Evolutionary conservation across 768 basidiomycete species (phyloP), one percentile per base, ranked within the genome.

Genomic region (Heimioporus sp.): DNA sequence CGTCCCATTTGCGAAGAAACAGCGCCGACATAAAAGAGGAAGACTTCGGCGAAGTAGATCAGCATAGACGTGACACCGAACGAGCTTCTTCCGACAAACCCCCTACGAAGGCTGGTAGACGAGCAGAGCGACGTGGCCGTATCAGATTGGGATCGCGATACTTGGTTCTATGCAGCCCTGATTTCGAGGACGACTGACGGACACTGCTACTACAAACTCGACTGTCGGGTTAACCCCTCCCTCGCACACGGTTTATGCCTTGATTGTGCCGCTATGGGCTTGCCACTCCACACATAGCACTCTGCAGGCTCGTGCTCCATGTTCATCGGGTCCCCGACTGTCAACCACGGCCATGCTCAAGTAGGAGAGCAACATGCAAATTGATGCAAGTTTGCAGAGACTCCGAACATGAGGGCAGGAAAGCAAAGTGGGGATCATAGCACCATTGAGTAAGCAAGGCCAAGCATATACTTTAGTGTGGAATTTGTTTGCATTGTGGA

Each of bases 21-120:
- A 0, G 92, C 90, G 40, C 93, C 91, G 46, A 93, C 85, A 62
- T 88, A 96, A 73, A 97, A 95, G 46, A 99, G 76, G n/a, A 98
- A 74, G 0, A 92, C 96, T 69, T 98, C 90, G 0, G 91, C 85
- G 19, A 92, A 77, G 65, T 96, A 94, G 47, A 95, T 92, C 52
- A 98, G 75, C 0, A 86, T 86, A 50, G 82, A 87, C 2, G 87
- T 81, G 19, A 92, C 79, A 10, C 92, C 93, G 53, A 83, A 84
- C 0, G 90, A 87, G 65, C 88, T 82, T 3, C 95, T 95, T 61
- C 92, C 85, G n/a, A 90, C 81, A 61, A 93, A 90, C 0, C 91
- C 94, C 16, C 92, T 89, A 21, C 76, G 77, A 35, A 87, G 76
- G 7, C 93, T 95, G 9, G 83, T 80, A 15, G 65, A 59, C 36